Conservation (phyloP, 2,329 filamentous ascomycete genomes). For the Ophiosphaerella korrae region DNA sequence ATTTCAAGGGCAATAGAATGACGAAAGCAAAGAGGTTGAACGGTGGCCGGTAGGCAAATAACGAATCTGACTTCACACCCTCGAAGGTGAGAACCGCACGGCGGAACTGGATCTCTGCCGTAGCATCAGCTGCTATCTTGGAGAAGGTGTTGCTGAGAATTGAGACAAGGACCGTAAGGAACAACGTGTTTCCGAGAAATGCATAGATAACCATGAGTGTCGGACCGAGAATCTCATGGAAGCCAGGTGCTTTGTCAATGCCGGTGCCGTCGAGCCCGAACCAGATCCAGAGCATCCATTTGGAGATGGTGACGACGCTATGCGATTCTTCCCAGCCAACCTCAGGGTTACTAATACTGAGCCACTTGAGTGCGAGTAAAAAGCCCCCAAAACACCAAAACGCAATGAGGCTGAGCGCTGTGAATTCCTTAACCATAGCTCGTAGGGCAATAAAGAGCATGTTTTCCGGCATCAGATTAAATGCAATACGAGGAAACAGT, state of each 20-base stretch:
- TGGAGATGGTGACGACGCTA: slow-evolving; percentile 71
- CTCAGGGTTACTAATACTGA: slow-evolving; percentile 56
- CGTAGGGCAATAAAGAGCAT: slow-evolving; percentile 80
- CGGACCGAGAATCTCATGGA: slow-evolving; percentile 80
- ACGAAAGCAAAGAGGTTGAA: slow-evolving; percentile 82
- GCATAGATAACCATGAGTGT: slow-evolving; percentile 82
- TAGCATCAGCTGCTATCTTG: slow-evolving; percentile 75
- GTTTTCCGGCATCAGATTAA: slow-evolving; percentile 83
- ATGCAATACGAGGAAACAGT: slow-evolving; percentile 77
- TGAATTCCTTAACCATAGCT: slow-evolving; percentile 86
- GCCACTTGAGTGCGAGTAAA: slow-evolving; percentile 77
- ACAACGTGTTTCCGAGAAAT: slow-evolving; percentile 84
- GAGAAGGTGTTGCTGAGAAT: slow-evolving; percentile 86
- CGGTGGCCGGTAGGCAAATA: slow-evolving; percentile 81
- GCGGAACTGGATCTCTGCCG: slow-evolving; percentile 83
- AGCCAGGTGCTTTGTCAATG: slow-evolving; percentile 65
- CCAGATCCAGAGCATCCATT: slow-evolving; percentile 95
- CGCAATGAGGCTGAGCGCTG: slow-evolving; percentile 74
- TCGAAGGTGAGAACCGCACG: slow-evolving; percentile 81
- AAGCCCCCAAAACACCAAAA: slow-evolving; percentile 87
- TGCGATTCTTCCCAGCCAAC: slow-evolving; percentile 50
- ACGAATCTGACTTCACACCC: slow-evolving; percentile 81
- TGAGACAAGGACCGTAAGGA: slow-evolving; percentile 86
- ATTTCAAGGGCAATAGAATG: slow-evolving; percentile 76
- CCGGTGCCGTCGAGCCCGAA: slow-evolving; percentile 78